Base-by-base conservation (phyloP, 352 stramenopile species). In the Globisporangium cederbergense region DNA sequence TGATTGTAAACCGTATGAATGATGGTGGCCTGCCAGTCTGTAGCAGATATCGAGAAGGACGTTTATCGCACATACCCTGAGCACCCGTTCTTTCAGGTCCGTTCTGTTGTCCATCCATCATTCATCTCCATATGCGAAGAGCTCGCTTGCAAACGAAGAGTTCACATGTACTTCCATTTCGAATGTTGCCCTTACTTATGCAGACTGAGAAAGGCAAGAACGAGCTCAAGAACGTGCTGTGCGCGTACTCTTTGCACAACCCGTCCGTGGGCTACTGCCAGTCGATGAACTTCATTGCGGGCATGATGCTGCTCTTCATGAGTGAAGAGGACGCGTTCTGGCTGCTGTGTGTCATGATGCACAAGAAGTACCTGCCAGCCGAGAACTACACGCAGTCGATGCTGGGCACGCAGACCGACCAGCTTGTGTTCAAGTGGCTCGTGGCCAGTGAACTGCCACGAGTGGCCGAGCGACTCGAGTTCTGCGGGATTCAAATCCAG, bases 381-480 rank as follows among this genome's bases (percentile, higher is more conserved):
- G 85, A 83, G 36, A 90, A 93, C 65, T 95, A 95, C 73, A 78
- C 86, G 6, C 80, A 81, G 36, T 75, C 70, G 6, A 95, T 95
- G 86, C 60, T 83, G 4, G 86, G 86, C 10, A 84, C 76, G 1
- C 81, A 92, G 38, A 77, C 81, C 0, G 86, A 95, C 50, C 83
- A 93, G 63, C 72, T 83, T 43, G 86, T 94, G 6, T 91, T 95
- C 62, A 73, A 85, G 52, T 60, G 73, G 20, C 71, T 94, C 20
- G 74, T 94, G 11, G 52, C 47, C 14, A 69, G 74, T 11, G 71
- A 91, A 34, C 62, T 93, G 0, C 84, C 84, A 0, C 49, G 59
- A 4, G 42, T 95, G 0, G 58, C 70, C 3, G 68, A 51, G 2
- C 52, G 61, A 10, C 68, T 86, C 5, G 73, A 80, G 14, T 13